Percentiles rank a stretch among this genome's conserved stretches.
Evolutionary conservation across 1,284 basidiomycete genomes (phyloP).

Genomic region (Irpex rosettiformis): DNA sequence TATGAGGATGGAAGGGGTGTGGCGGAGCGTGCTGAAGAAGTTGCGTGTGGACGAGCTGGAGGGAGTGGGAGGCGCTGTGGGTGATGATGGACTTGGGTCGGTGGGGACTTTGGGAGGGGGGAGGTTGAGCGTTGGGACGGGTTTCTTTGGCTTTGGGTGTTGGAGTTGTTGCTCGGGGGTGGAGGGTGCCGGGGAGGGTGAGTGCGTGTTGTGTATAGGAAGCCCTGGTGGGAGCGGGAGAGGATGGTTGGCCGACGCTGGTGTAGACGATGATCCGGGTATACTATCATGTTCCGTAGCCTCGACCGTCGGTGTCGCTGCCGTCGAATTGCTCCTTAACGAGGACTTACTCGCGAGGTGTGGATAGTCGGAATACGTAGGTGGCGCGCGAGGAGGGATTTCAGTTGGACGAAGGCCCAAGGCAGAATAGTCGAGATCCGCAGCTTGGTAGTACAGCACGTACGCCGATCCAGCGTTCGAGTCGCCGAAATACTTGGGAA

Average conservation of each 20-base stretch:
- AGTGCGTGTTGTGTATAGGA: background rate
- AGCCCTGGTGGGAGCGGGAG: background rate
- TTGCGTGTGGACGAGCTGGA: conserved; percentile 2
- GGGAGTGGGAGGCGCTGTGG: conserved; percentile 19
- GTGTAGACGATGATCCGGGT: background rate
- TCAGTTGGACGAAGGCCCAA: conserved; percentile 63
- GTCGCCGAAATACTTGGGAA: conserved; percentile 94
- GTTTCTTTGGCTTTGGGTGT: background rate
- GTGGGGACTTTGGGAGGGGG: too few relatives aligned
- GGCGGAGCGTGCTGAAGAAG: conserved; percentile 10
- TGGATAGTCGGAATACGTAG: too few relatives aligned
- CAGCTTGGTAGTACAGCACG: conserved; percentile 96
- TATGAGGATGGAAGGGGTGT: conserved; percentile 11
- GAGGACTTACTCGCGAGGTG: too few relatives aligned
- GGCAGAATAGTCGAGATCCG: conserved; percentile 71
- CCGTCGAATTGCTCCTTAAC: too few relatives aligned
- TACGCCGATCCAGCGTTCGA: conserved; percentile 88
- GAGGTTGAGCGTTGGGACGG: too few relatives aligned
- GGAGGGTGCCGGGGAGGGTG: too few relatives aligned
- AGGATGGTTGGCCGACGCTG: background rate
- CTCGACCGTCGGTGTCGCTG: too few relatives aligned
- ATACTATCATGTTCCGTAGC: conserved; percentile 20
- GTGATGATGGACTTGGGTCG: conserved; percentile 18
- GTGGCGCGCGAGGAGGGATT: too few relatives aligned
- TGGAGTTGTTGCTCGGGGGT: too few relatives aligned